Evolutionary conservation across 495 filamentous ascomycete genomes (phyloP).

Genomic region (Rostrohypoxylon terebratum): DNA sequence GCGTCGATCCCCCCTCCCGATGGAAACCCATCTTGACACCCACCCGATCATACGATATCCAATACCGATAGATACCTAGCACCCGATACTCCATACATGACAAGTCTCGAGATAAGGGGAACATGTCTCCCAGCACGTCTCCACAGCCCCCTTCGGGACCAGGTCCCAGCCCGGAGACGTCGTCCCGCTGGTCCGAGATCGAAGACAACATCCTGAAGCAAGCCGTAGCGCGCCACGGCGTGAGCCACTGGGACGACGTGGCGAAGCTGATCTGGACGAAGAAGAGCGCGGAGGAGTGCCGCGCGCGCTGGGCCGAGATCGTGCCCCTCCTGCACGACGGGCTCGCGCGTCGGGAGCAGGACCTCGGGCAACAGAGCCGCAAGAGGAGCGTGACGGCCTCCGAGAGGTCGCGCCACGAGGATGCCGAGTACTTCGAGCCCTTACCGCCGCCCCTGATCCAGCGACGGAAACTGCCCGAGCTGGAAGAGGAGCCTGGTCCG

Average conservation of each 20-base stretch:
- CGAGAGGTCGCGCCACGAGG: neutral
- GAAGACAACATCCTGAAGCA: conserved; percentile 39
- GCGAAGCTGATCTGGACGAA: conserved; percentile 33
- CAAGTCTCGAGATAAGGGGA: neutral
- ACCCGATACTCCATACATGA: neutral
- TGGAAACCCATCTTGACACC: no score
- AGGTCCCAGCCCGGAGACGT: neutral
- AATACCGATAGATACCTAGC: no score
- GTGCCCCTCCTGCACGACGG: conserved; percentile 21
- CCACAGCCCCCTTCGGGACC: neutral
- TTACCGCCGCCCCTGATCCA: conserved; percentile 4
- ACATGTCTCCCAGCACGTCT: conserved; percentile 2
- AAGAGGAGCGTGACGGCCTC: conserved; percentile 20
- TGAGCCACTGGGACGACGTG: conserved; percentile 35
- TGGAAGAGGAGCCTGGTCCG: neutral
- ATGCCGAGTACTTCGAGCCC: neutral
- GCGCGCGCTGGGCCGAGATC: conserved; percentile 27
- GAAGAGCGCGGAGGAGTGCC: conserved; percentile 30
- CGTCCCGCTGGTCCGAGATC: conserved; percentile 32
- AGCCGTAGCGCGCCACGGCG: conserved; percentile 30
- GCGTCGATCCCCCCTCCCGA: neutral
- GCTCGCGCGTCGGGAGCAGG: conserved; percentile 3
- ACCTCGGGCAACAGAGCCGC: neutral
- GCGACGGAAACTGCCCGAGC: neutral
- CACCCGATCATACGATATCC: neutral